Evolutionary conservation across 2,329 filamentous ascomycete genomes (phyloP).

Genomic region (Mycosphaerella arachidis): DNA sequence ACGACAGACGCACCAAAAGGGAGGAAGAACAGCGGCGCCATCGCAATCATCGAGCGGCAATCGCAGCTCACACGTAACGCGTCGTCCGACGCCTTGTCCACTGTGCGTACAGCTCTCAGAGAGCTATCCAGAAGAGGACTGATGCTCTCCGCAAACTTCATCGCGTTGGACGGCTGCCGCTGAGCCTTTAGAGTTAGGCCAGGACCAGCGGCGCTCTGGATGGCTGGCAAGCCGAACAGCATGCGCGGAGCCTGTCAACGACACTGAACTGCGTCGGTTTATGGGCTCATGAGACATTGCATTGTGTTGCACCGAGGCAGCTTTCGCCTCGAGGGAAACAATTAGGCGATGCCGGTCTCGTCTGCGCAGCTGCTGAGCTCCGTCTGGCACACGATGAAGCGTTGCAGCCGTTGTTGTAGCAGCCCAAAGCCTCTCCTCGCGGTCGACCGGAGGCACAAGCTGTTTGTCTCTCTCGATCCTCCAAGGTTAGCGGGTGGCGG

Average conservation of each 20-base stretch:
- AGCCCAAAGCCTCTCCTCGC: background rate
- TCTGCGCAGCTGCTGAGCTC: background rate
- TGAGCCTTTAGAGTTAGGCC: slow-evolving; percentile 10
- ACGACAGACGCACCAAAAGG: slow-evolving; percentile 7
- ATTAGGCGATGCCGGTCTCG: background rate
- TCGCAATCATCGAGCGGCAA: slow-evolving; percentile 12
- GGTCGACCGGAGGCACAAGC: background rate
- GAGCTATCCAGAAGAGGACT: slow-evolving; percentile 25
- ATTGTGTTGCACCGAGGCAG: no score
- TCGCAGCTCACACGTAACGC: slow-evolving; percentile 10
- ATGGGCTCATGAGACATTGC: no score
- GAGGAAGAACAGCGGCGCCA: slow-evolving; percentile 5
- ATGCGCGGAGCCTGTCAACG: background rate
- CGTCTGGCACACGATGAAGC: background rate
- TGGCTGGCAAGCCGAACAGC: slow-evolving; percentile 10
- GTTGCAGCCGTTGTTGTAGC: background rate
- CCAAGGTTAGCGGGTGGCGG: background rate
- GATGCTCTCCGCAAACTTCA: slow-evolving; percentile 17
- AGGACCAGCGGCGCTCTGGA: slow-evolving; percentile 16
- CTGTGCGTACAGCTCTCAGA: slow-evolving; percentile 16
- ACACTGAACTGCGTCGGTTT: no score
- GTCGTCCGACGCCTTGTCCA: slow-evolving; percentile 14
- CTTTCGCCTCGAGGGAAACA: background rate
- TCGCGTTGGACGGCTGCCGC: slow-evolving; percentile 20
- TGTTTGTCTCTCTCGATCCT: background rate